phyloP scores from a whole-genome alignment of 768 basidiomycete species.

The Russula dissimulans region DNA sequence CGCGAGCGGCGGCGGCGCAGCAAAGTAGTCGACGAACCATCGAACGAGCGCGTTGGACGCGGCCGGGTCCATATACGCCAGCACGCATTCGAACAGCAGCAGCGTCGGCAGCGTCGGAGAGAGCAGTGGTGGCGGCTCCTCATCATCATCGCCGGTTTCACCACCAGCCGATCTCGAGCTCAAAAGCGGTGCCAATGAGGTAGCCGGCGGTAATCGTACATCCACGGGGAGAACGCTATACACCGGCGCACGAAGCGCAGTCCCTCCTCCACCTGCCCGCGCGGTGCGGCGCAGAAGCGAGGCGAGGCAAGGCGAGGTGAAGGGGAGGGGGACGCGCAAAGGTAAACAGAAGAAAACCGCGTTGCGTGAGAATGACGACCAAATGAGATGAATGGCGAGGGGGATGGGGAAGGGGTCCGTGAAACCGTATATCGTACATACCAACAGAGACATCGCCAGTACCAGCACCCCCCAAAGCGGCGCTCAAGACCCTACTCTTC shows the following conservation, averaged over 20 bases:
- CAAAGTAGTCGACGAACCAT: constrained; percentile 63
- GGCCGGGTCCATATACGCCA: constrained; percentile 72
- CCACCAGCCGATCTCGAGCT: constrained; percentile 6
- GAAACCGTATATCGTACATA: constrained; percentile 16
- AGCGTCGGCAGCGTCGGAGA: constrained; percentile 67
- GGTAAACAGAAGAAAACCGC: constrained; percentile 17
- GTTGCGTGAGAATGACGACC: background rate
- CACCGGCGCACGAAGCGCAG: constrained; percentile 41
- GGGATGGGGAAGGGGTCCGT: no score
- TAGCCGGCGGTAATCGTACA: constrained; percentile 50
- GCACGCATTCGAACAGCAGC: constrained; percentile 86
- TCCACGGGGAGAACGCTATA: constrained; percentile 75
- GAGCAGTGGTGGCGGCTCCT: constrained; percentile 31
- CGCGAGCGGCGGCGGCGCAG: background rate
- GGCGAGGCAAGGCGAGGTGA: no score
- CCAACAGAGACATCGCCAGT: constrained; percentile 36
- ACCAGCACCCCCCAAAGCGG: constrained; percentile 35
- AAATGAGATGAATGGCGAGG: constrained; percentile 9
- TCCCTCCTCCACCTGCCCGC: constrained; percentile 50
- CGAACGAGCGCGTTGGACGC: constrained; percentile 49
- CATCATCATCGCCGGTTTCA: constrained; percentile 1
- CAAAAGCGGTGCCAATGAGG: constrained; percentile 36
- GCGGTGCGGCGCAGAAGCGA: no score
- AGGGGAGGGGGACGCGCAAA: background rate
- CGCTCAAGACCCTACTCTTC: constrained; percentile 50